Evolutionary conservation across 2,329 filamentous ascomycete species (phyloP), one percentile per base, ranked within the genome.

Genomic region (Ramichloridium luteum): DNA sequence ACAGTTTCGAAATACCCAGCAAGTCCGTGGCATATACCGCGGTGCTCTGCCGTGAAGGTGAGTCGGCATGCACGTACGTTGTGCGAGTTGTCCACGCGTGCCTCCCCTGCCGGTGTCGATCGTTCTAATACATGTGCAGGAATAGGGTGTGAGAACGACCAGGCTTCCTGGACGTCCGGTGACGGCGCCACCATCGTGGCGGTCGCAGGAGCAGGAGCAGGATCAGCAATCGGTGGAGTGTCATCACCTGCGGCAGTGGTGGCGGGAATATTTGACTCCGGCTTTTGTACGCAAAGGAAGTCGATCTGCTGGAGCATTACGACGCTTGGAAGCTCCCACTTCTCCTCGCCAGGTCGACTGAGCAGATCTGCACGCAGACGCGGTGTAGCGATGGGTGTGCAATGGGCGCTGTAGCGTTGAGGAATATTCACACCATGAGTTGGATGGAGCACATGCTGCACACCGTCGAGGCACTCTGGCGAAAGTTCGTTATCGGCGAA

Each of bases 401-500:
- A 62, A 54, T 94, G 85, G 3, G 90, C 88, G 1, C 85, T 93
- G 62, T 98, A 98, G 16, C 81, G 90, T 41, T 77, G 72, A 1
- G 90, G 90, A 41, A 98, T 96, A 1, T 84, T 94, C 46, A 98
- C 88, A 20, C 90, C 92, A 48, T 88, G 73, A 1, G 70, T 67
- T 0, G 79, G 69, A 37, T 76, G 70, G n/a, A 98, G 63, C 26
- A 96, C 80, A 49, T 88, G 79, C 53, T 94, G 88, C 30, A 96
- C 86, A 27, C 90, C 90, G 54, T 98, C 90, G 8, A 98, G 68
- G 50, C 90, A 98, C 60, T 98, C 90, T 0, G 90, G 90, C 0
- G 84, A 93, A 6, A 98, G 72, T 58, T 98, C 90, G 51, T 98
- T 98, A 59, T 98, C 90, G 14, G 78, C 90, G 52, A 96, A 98